Percentiles rank a stretch among this genome's conserved stretches.
These are phyloP conservation scores for Zanthoxylum bungeanum DNA, from an alignment of 345 rosid species.

Conservation along the genomic window DNA sequence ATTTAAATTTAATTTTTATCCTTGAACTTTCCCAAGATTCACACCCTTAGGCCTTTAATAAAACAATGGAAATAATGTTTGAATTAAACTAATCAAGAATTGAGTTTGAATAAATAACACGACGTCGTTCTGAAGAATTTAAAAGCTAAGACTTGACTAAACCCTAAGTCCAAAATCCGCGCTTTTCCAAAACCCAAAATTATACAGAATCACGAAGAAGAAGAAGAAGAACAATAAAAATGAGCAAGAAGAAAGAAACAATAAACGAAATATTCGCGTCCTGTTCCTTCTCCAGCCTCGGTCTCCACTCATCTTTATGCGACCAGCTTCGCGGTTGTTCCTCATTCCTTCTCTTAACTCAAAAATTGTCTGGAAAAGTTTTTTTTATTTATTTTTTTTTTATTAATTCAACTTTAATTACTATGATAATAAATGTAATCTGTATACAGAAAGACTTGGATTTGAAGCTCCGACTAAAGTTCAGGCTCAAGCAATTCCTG, in stretches of 20 bases:
- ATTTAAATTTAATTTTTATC: no score
- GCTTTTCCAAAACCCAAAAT: neutral
- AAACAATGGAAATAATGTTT: no score
- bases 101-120: no score
- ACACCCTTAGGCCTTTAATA: no score
- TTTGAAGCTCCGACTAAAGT: conserved; percentile 79
- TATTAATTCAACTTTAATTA: neutral
- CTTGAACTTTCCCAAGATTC: no score
- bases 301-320: conserved; percentile 53
- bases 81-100: no score
- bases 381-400: neutral
- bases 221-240: neutral
- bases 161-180: neutral
- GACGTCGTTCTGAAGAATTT: neutral
- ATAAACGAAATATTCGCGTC: conserved; percentile 47
- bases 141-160: neutral
- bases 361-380: no score
- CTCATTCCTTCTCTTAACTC: neutral
- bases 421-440: neutral
- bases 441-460: conserved; percentile 68
- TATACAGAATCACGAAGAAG: neutral
- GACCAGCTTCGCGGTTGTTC: conserved; percentile 56
- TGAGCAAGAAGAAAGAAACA: conserved; percentile 10
- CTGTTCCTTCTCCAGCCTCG: conserved; percentile 69
- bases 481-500: conserved; percentile 94